Conservation (phyloP, 306 rosid genomes). For the Malus sieversii region DNA sequence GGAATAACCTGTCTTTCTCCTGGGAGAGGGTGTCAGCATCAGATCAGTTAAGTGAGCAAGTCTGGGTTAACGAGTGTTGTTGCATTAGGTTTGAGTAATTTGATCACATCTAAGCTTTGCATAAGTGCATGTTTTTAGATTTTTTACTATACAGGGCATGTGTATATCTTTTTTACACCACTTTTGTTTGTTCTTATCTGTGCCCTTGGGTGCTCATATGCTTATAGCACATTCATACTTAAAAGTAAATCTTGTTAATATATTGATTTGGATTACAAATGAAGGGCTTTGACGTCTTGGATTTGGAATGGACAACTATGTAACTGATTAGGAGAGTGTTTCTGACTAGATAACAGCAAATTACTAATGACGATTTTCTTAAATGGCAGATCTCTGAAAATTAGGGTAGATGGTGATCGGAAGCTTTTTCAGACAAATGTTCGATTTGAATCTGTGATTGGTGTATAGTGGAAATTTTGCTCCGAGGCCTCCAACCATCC, state of each 20-base stretch:
- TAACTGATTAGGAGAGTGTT: not conserved
- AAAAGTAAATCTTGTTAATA: not conserved
- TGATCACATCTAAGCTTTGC: not conserved
- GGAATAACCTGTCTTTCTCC: not conserved
- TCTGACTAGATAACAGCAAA: not conserved
- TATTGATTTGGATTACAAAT: not conserved
- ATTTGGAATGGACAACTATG: not conserved
- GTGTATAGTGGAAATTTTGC: conserved; percentile 29
- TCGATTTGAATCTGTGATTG: conserved; percentile 20
- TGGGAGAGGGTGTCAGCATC: not conserved
- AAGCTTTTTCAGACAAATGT: conserved; percentile 1
- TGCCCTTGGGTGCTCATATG: not conserved
- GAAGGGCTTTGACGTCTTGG: not conserved
- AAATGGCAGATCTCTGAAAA: conserved; percentile 22
- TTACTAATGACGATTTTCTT: not conserved
- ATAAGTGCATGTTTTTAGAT: not conserved
- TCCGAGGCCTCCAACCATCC: conserved; percentile 12
- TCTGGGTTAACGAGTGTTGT: not conserved
- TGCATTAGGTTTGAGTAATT: not conserved
- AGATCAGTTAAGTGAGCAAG: not conserved
- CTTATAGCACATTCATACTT: not conserved
- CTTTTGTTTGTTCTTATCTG: not conserved
- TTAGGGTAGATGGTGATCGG: conserved; percentile 19
- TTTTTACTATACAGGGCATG: not conserved
- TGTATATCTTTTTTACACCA: not conserved